phyloP scores from a whole-genome alignment of 2,329 filamentous ascomycete species.

The Penicillium sp. region DNA sequence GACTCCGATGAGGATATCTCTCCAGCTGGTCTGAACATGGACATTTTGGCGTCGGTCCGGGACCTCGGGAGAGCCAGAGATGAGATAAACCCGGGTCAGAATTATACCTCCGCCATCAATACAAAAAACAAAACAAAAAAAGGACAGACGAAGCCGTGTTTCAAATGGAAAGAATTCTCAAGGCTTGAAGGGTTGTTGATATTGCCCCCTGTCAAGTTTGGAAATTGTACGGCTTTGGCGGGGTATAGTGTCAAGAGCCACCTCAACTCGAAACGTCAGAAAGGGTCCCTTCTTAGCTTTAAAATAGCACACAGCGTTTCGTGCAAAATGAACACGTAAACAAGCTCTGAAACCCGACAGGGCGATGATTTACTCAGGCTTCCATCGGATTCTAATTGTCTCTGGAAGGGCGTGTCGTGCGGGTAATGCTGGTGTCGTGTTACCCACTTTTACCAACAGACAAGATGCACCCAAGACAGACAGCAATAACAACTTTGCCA shows the following conservation, averaged over 20 bases:
- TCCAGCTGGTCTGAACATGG: constrained; percentile 42
- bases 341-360: constrained; percentile 14
- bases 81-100: neutral
- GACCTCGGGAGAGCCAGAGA: neutral
- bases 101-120: neutral
- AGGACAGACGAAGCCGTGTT: neutral
- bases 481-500: neutral
- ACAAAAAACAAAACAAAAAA: no score
- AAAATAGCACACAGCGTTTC: constrained; percentile 8
- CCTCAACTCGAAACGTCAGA: neutral
- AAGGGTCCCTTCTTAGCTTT: neutral
- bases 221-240: neutral
- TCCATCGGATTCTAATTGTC: constrained; percentile 38
- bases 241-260: neutral
- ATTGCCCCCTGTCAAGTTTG: neutral
- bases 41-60: constrained; percentile 29
- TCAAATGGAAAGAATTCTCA: neutral
- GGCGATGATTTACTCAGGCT: constrained; percentile 21
- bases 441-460: neutral
- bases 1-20: constrained; percentile 41
- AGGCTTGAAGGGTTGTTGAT: neutral
- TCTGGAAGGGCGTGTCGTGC: constrained; percentile 25
- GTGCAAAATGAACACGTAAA: constrained; percentile 17
- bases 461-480: neutral
- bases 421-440: neutral